Evolutionary conservation across 1,284 basidiomycete species (phyloP).

Genomic region (Spongiforma sp.): DNA sequence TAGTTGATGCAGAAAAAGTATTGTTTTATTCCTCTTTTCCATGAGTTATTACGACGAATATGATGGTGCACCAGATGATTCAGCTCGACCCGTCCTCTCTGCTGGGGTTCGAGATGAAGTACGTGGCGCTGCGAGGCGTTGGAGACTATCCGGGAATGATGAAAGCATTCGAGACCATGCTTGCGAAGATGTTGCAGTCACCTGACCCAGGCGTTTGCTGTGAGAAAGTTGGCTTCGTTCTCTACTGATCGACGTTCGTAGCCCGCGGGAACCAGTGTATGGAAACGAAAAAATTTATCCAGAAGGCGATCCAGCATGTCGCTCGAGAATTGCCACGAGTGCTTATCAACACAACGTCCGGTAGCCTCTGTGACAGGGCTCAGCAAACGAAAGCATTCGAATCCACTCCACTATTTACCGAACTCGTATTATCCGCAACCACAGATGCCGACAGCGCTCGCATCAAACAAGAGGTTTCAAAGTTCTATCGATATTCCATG

Average conservation of each 20-base stretch:
- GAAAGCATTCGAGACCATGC: not conserved
- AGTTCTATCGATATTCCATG: no score
- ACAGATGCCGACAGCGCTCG: slow-evolving; percentile 2
- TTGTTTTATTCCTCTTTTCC: no score
- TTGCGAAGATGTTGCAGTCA: not conserved
- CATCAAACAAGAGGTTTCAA: slow-evolving; percentile 11
- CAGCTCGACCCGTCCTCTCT: not conserved
- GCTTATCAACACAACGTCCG: slow-evolving; percentile 9
- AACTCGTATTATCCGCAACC: slow-evolving; percentile 10
- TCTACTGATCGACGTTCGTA: not conserved
- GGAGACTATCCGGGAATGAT: no score
- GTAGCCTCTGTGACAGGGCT: slow-evolving; percentile 2
- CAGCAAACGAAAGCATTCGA: slow-evolving; percentile 5
- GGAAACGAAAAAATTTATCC: not conserved
- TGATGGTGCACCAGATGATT: not conserved
- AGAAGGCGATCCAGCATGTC: not conserved
- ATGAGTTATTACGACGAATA: not conserved
- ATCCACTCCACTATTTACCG: slow-evolving; percentile 7
- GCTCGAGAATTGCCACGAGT: slow-evolving; percentile 8
- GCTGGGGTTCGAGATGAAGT: no score
- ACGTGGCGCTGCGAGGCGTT: not conserved
- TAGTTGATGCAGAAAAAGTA: no score
- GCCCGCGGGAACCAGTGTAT: not conserved
- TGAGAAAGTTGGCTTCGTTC: not conserved
- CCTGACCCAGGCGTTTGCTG: not conserved